Base-by-base conservation (phyloP, 2,329 filamentous ascomycete species). In the Monilinia fructicola region DNA sequence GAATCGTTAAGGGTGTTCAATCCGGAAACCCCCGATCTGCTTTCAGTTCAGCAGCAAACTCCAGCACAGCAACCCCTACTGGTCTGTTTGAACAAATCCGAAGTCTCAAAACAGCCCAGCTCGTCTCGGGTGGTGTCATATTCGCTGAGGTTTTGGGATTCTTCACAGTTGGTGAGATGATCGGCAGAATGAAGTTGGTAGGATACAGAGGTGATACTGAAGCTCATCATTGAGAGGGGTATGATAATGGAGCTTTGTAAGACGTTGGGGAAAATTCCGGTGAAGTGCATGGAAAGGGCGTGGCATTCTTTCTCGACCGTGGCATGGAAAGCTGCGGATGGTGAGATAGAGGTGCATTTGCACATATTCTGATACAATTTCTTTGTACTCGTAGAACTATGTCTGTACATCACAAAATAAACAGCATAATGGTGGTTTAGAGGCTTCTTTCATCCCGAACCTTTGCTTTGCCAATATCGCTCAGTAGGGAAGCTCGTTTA, bases 101-200 rank as follows among this genome's bases (percentile, higher is more conserved):
- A 77, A 90, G 87, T 81, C 75, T 95, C 75, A 90, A 87, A 79
- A 83, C 81, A 72, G 84, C 87, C 73, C 89, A 96, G 79, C 78
- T 94, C 73, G 85, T 85, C 65, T 81, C 90, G 64, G 90, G 85
- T 68, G 91, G 90, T 74, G 90, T 99, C 68, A 82, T 97, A 69
- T 81, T 84, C 58, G 93, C 93, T 66, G 94, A 99, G 82, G 85
- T 92, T 61, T 81, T 99, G 73, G 95, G 95, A 69, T 99, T 99
- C 87, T 99, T 98, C 86, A 96, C 93, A 69, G 87, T 98, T 65
- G 95, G 95, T 72, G 93, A 98, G 85, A 98, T 99, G 80, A 88
- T 99, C 76, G 95, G 95, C 76, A 87, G 93, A 77, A 87, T 95
- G 83, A 98, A 99, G 90, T 80, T 99, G 74, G 85, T 99, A 74